Conservation (phyloP, 2,329 filamentous ascomycete species). For the Paecilomyces fulvus region DNA sequence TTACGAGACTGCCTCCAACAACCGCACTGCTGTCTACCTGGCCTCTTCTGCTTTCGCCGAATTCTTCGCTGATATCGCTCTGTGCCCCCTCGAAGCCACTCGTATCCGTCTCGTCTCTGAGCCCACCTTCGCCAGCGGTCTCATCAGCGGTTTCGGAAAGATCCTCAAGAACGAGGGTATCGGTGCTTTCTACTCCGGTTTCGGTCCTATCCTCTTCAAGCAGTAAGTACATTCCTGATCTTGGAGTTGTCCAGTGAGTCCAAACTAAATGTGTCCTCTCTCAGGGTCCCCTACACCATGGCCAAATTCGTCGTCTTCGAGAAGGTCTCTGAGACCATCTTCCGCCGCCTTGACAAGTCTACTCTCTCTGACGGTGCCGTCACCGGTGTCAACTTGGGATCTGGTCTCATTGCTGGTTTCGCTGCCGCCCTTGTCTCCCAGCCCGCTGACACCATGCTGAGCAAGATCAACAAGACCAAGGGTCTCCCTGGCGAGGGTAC, state of each 20-base stretch:
- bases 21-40: conserved; percentile 75
- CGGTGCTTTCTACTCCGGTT: conserved; percentile 82
- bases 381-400: conserved; percentile 75
- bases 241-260: not conserved
- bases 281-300: conserved; percentile 84
- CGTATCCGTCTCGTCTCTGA: conserved; percentile 88
- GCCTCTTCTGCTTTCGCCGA: conserved; percentile 54
- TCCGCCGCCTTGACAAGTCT: conserved; percentile 61
- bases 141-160: conserved; percentile 72
- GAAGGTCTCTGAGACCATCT: conserved; percentile 72
- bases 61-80: conserved; percentile 58
- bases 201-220: conserved; percentile 80
- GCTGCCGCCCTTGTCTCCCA: conserved; percentile 80
- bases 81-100: conserved; percentile 87
- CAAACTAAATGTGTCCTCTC: conserved; percentile 12
- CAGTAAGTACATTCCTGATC: conserved; percentile 46
- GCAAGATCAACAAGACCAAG: conserved; percentile 94
- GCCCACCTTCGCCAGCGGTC: conserved; percentile 73
- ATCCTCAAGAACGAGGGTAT: conserved; percentile 75
- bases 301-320: conserved; percentile 92
- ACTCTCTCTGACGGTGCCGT: conserved; percentile 59
- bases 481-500: conserved; percentile 79
- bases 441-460: conserved; percentile 88
- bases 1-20: conserved; percentile 66
- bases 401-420: conserved; percentile 79